Base-by-base conservation (phyloP, 495 filamentous ascomycete species). In the Penicillium fimorum region DNA sequence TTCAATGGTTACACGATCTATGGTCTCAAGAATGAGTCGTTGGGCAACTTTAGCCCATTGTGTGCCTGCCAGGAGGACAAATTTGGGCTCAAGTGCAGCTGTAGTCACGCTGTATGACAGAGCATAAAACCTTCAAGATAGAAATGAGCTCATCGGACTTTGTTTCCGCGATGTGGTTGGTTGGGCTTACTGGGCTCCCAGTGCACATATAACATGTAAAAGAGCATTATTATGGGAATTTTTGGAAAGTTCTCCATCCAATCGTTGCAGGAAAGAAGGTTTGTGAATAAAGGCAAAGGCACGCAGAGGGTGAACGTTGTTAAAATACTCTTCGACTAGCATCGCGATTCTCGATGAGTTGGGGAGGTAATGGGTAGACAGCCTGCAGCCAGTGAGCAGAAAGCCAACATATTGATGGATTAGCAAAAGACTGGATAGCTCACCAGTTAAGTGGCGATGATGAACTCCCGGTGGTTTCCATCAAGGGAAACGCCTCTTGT, bases 211-310 rank as follows among this genome's bases (percentile, higher is more conserved):
- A 15, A 71, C 60, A 55, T 71, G 63, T 5, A 74, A 50, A 10
- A 74, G 53, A n/a, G 70, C 68, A 50, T 59, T 44, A 6, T 53
- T 58, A 1, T 64, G 47, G 25, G 47, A 44, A 5, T 41, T 55
- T 1, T 60, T 44, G 0, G 53, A 33, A 0, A 57, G 29, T 13
- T 66, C 61, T 15, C 59, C 62, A 54, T 74, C 71, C 15, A 74
- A 50, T 32, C 56, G 56, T 38, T 60, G 68, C 7, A 71, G 52
- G 24, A 74, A 72, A 4, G 68, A 66, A 3, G 71, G 71, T 42
- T 66, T 65, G 33, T 74, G 70, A 2, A 71, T 67, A 32, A 74
- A 74, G 6, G 66, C 70, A 47, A 70, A 74, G 44, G 68, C 72
- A 11, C 71, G 60, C 13, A 74, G 50, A 10, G 68, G 68, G 38